These are phyloP conservation scores for Populus euphratica DNA, from an alignment of 345 rosid species.

Conservation along the genomic window DNA sequence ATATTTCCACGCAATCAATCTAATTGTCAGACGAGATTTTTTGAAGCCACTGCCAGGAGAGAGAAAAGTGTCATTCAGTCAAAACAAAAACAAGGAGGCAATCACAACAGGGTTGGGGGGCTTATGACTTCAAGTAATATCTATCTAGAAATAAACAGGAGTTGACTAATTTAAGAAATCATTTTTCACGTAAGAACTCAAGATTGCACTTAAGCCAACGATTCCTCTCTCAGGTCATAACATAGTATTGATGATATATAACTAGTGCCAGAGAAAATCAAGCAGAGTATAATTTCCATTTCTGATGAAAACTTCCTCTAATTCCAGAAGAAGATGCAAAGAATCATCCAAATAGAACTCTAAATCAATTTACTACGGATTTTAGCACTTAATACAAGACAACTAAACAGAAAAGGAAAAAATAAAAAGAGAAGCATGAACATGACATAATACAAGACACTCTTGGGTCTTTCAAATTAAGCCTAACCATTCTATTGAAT, in stretches of 20 bases:
- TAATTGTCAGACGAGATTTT: background rate
- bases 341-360: background rate
- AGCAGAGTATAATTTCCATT: background rate
- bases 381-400: background rate
- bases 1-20: background rate
- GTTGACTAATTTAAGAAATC: background rate
- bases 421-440: background rate
- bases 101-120: background rate
- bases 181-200: background rate
- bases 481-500: constrained; percentile 3
- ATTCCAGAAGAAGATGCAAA: constrained; percentile 4
- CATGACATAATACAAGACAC: background rate
- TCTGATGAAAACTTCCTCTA: background rate
- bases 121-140: background rate
- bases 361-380: background rate
- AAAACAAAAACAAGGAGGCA: background rate
- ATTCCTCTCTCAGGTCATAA: background rate
- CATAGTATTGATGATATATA: background rate
- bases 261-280: background rate
- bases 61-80: background rate
- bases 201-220: background rate
- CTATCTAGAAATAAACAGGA: background rate
- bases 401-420: background rate
- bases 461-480: background rate
- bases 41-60: background rate